Evolutionary conservation across 2,329 filamentous ascomycete species (phyloP).

Genomic region (Alternaria postmessia): DNA sequence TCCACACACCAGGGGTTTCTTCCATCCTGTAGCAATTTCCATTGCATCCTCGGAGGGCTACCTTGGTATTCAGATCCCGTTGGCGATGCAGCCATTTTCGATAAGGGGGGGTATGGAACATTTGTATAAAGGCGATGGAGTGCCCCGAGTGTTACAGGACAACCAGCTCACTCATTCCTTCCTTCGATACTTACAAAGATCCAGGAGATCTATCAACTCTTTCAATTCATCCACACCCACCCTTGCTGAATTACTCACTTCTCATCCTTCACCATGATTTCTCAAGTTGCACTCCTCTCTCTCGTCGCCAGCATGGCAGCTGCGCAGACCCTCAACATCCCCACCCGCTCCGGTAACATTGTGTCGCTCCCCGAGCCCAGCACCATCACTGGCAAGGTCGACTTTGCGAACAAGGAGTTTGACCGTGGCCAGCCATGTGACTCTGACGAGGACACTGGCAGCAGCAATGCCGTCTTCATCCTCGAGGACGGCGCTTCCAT

Average conservation of each 20-base stretch:
- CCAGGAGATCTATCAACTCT: slow-evolving; percentile 2
- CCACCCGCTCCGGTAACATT: slow-evolving; percentile 39
- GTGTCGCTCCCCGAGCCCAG: slow-evolving; percentile 38
- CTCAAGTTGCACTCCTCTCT: slow-evolving; percentile 28
- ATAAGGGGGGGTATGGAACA: neutral
- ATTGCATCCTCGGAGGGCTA: neutral
- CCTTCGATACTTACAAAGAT: neutral
- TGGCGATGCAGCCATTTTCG: neutral
- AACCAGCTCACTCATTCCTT: slow-evolving; percentile 1
- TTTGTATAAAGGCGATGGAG: slow-evolving; percentile 8
- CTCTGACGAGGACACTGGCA: slow-evolving; percentile 34
- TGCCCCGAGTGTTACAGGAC: neutral
- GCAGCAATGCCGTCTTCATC: slow-evolving; percentile 59
- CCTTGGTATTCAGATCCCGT: neutral
- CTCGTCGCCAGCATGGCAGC: slow-evolving; percentile 35
- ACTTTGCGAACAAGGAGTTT: slow-evolving; percentile 33
- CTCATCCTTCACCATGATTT: slow-evolving; percentile 25
- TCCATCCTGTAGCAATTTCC: slow-evolving; percentile 16
- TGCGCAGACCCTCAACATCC: slow-evolving; percentile 46
- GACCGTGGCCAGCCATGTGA: slow-evolving; percentile 33
- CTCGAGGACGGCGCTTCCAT: slow-evolving; percentile 59
- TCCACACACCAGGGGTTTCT: slow-evolving; percentile 5
- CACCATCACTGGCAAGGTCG: slow-evolving; percentile 29
- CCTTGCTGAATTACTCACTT: neutral
- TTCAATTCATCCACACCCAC: neutral